Evolutionary conservation across 2,329 filamentous ascomycete genomes (phyloP).

Genomic region (Fusarium acutatum): DNA sequence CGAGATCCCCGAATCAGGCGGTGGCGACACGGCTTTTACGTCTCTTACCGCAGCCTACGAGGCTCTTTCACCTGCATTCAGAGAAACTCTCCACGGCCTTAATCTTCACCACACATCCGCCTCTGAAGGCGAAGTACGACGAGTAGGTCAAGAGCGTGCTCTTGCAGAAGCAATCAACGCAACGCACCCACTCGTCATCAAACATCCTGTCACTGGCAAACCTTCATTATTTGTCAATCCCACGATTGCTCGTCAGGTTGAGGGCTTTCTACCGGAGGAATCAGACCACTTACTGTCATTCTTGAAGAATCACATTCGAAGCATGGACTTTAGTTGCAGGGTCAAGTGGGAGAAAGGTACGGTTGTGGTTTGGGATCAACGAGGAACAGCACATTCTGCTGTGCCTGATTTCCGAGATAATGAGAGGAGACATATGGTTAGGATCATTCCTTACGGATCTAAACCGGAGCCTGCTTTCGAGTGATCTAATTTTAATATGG

Average conservation of each 20-base stretch:
- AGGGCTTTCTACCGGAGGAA: conserved; percentile 44
- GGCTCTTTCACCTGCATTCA: conserved; percentile 41
- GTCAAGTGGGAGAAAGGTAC: conserved; percentile 43
- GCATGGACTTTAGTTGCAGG: conserved; percentile 44
- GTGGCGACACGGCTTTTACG: conserved; percentile 45
- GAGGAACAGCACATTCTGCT: conserved; percentile 38
- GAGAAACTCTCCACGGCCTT: conserved; percentile 4
- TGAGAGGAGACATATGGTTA: conserved; percentile 45
- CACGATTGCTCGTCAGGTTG: conserved; percentile 41
- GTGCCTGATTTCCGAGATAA: conserved; percentile 44
- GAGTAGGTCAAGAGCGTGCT: conserved; percentile 41
- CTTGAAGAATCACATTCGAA: conserved; percentile 42
- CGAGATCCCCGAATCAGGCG: conserved; percentile 38
- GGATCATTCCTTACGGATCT: conserved; percentile 43
- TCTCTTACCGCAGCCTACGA: conserved; percentile 44
- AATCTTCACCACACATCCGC: conserved; percentile 39
- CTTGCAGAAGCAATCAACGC: conserved; percentile 42
- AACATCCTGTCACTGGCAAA: conserved; percentile 42
- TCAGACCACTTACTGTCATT: conserved; percentile 41
- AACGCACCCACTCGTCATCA: conserved; percentile 42
- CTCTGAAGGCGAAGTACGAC: conserved; percentile 42
- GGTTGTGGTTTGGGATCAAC: conserved; percentile 45
- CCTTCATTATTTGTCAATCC: conserved; percentile 43
- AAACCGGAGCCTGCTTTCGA: conserved; percentile 27
- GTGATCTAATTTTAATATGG: background rate